Percentiles rank a stretch among this genome's conserved stretches.
phyloP scores from a whole-genome alignment of 2,329 filamentous ascomycete species.

The Verticillium dahliae region DNA sequence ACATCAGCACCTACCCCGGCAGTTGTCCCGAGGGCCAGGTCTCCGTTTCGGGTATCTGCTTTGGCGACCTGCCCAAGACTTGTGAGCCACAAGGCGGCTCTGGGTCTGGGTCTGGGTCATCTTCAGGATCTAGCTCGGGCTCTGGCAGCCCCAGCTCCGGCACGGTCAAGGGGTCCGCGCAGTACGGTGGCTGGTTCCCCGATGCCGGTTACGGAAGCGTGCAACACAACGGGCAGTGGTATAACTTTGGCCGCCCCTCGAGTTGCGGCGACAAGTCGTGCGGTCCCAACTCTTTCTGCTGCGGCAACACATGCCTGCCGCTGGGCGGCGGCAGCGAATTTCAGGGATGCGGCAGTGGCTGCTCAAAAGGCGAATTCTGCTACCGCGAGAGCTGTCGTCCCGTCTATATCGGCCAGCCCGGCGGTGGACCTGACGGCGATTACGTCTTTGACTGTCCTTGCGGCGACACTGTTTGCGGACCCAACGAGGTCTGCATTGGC shows the following conservation, averaged over 20 bases:
- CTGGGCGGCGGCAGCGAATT: neutral
- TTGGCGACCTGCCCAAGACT: neutral
- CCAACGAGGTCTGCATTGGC: neutral
- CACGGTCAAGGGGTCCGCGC: neutral
- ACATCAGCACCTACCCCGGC: neutral
- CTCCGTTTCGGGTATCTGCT: neutral
- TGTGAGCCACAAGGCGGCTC: neutral
- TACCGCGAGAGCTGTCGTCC: neutral
- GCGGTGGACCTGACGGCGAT: neutral
- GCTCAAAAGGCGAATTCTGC: neutral
- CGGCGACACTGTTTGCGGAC: neutral
- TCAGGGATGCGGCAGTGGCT: neutral
- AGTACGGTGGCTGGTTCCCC: neutral
- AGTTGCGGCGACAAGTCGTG: neutral
- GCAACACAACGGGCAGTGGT: neutral
- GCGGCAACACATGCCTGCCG: neutral
- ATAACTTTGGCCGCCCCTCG: neutral
- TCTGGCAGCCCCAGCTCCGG: neutral
- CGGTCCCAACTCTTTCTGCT: conserved; percentile 1
- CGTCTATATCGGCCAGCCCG: neutral
- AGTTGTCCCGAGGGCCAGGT: neutral
- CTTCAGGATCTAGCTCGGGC: neutral
- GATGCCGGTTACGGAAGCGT: neutral
- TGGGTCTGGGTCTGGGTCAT: neutral
- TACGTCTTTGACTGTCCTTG: neutral